Percentiles rank a stretch among this genome's conserved stretches.
Conservation (phyloP, 352 stramenopile species). For the Phytophthora europaea region DNA sequence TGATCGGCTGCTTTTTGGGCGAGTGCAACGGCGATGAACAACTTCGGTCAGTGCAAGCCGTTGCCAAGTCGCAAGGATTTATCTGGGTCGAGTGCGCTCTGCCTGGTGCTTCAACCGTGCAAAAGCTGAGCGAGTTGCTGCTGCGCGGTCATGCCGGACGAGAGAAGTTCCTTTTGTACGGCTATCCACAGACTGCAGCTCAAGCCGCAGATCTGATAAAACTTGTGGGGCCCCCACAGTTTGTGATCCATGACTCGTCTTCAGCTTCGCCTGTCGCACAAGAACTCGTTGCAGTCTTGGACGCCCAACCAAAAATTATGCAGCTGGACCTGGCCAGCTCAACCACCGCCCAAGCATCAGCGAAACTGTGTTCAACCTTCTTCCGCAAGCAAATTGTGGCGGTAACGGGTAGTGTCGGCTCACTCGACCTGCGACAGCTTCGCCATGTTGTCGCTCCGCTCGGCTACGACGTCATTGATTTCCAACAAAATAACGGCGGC, state of each 20-base stretch:
- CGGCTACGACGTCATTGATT: slow-evolving; percentile 40
- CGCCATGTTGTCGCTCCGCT: slow-evolving; percentile 22
- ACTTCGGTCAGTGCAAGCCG: slow-evolving; percentile 21
- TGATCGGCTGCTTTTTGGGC: slow-evolving; percentile 46
- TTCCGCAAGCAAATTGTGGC: slow-evolving; percentile 48
- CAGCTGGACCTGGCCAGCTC: slow-evolving; percentile 37
- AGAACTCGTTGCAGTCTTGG: slow-evolving; percentile 30
- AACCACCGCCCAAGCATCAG: slow-evolving; percentile 4
- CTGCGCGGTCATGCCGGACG: slow-evolving; percentile 27
- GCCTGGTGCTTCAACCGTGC: slow-evolving; percentile 1
- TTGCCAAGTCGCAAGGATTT: slow-evolving; percentile 37
- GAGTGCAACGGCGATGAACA: slow-evolving; percentile 18
- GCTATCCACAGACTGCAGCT: slow-evolving; percentile 38
- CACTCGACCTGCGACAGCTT: slow-evolving; percentile 27
- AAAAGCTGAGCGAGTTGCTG: slow-evolving; percentile 33
- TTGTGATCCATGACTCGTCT: slow-evolving; percentile 33
- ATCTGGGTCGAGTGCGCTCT: slow-evolving; percentile 34
- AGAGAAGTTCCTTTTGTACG: slow-evolving; percentile 44
- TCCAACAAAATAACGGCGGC: slow-evolving; percentile 8
- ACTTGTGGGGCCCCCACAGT: slow-evolving; percentile 24
- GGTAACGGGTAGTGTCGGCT: slow-evolving; percentile 36
- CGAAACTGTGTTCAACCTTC: slow-evolving; percentile 31
- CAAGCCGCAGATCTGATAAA: slow-evolving; percentile 30
- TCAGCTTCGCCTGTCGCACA: slow-evolving; percentile 14
- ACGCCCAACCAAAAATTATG: slow-evolving; percentile 33